These are phyloP conservation scores for Scenedesmus sp. DNA, from an alignment of 163 green algal species.

Conservation along the genomic window DNA sequence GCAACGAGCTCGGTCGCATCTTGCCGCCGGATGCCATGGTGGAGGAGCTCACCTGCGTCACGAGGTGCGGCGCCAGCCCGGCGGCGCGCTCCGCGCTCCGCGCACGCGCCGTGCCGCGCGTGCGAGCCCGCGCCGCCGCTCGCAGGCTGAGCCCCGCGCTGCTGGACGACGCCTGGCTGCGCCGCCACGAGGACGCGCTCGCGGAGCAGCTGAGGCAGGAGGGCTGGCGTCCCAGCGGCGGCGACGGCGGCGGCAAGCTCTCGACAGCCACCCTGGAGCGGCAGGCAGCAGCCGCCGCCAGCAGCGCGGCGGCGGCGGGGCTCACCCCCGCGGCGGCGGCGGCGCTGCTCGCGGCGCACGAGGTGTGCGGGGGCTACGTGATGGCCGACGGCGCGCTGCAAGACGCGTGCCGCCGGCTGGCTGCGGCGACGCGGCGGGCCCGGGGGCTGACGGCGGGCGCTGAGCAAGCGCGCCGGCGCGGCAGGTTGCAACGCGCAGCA, in stretches of 20 bases:
- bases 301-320: neutral
- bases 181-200: neutral
- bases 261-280: no score
- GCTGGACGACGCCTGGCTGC: slow-evolving; percentile 11
- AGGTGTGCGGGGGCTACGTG: slow-evolving; percentile 1
- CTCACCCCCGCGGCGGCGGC: neutral
- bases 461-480: no score
- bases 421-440: no score
- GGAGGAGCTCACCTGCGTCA: no score
- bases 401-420: neutral
- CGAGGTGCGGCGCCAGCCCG: no score
- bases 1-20: no score
- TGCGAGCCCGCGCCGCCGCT: neutral
- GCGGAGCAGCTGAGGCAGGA: neutral
- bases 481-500: neutral
- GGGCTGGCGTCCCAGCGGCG: neutral
- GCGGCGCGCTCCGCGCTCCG: no score
- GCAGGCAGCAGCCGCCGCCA: neutral
- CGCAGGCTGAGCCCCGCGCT: slow-evolving; percentile 10
- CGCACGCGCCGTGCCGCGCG: neutral
- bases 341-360: neutral
- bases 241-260: neutral
- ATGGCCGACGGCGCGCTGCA: neutral
- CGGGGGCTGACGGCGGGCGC: no score
- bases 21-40: no score